Base-by-base conservation (phyloP, 805 yeast species). In the Candida nonsorbophila region DNA sequence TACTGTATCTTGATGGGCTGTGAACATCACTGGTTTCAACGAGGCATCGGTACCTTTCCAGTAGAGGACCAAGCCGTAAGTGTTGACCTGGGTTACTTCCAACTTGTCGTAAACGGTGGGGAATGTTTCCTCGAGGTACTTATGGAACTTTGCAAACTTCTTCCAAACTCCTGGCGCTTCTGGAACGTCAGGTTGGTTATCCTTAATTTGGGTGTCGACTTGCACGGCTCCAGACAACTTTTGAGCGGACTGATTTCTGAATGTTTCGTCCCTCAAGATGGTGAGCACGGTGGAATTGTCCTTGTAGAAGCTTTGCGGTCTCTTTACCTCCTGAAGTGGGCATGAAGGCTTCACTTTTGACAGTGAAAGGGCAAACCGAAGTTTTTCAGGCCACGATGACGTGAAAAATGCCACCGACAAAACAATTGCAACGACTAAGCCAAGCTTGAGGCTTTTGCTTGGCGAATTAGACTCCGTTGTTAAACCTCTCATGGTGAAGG, bases 1-100 rank as follows among this genome's bases (percentile, higher is more conserved):
- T 14, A 84, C 94, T 4, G 79, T 84, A 45, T 84, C 94, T 51
- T 74, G 81, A 49, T 84, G 94, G 1, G 90, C 88, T 45, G 81
- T 73, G 28, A 83, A 59, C 53, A 84, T 46, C 16, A 78, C 41
- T 9, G 94, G 94, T 49, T 79, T 77, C 10, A 82, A 86, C 9
- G 32, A 24, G 5, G 70, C 45, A 4, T 71, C 49, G 4, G 55
- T 25, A 4, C 94, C 92, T 35, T 66, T 47, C 72, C 84, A 73
- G 11, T 83, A 77, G 48, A 62, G 68, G 2, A 84, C 62, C 30
- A 84, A 56, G 3, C 84, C 85, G 38, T 74, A 72, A 5, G 73
- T 63, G 49, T 82, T 82, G 30, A 81, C 72, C 12, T 55, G 64
- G 36, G 69, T 74, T 9, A 78, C 63, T 25, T 69, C 58, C 33